Evolutionary conservation across 177 flowering plant species (phyloP), one percentile per base, ranked within the genome.

Genomic region (Tripterygium wilfordii): DNA sequence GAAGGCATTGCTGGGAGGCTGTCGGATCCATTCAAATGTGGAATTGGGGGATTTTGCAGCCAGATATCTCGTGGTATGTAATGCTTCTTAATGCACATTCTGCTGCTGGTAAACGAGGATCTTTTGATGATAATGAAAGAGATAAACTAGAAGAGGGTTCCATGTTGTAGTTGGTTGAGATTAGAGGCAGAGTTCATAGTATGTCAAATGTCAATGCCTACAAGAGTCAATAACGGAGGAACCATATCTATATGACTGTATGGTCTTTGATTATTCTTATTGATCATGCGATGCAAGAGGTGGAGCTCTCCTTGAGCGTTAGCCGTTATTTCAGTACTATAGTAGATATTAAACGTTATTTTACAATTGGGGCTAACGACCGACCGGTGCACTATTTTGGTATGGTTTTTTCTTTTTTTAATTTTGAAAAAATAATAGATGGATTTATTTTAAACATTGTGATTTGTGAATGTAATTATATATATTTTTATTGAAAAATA

Each of bases 141-240:
- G 51, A 88, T 85, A 86, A 71, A 52, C 45, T 78, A 71, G 79
- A 62, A 44, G 29, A 66, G 78, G 46, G 54, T 76, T 46, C 83
- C 88, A 10, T 85, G 92, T 12, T 76, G 85, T 59, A 88, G 92
- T 65, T 87, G 96, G 92, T 87, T 46, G 88, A 87, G 49, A 60
- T 80, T 18, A 62, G 57, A 45, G 62, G 61, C 48, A 64, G 76
- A 55, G 67, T 84, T 47, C 77, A 75, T 62, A 70, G n/a, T n/a
- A n/a, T n/a, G n/a, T n/a, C 68, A 8, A 84, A 84, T 62, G 68
- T 70, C 16, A 76, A 63, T 22, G 49, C 70, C 10, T 85, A 84
- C 33, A 53, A 36, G 38, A 71, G 48, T 12, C 85, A 74, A 54
- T 41, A 25, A 2, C 56, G 62, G 8, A 66, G 27, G 39, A 71